Base-by-base conservation (phyloP, 2,329 filamentous ascomycete genomes). In the Cercospora sojina region DNA sequence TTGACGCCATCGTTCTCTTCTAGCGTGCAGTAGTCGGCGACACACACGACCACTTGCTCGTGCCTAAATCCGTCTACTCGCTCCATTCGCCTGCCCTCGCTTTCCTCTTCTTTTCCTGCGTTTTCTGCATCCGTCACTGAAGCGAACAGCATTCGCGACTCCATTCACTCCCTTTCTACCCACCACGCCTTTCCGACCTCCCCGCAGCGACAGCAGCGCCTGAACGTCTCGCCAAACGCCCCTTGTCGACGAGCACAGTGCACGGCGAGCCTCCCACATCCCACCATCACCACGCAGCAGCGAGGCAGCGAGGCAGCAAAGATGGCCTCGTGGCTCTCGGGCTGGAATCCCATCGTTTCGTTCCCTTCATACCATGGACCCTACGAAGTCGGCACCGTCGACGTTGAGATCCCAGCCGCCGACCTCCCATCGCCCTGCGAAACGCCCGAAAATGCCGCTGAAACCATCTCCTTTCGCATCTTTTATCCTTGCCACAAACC, bases 281-380 rank as follows among this genome's bases (percentile, higher is more conserved):
- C 29, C 29, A n/a, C 53, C 5, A 13, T 18, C 29, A 18, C 27
- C 10, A 57, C 53, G 18, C 53, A 13, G 13, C 20, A 53, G 29
- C 53, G 53, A 57, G 27, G 13, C 20, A 53, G 29, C 53, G 53
- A 57, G 27, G n/a, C 53, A 35, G 27, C 31, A 13, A 35, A 53
- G 12, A 63, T 63, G 60, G 27, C 59, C 32, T 55, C 72, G n/a
- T 79, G 78, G 72, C 74, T 83, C 51, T 77, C 78, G 41, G 76
- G 74, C 43, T 79, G 91, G 71, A 91, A 85, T 73, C 90, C 90
- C 0, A 81, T 92, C 4, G 91, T 91, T 1, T 78, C 83, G 1
- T 93, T 96, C 65, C 90, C 91, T 3, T 81, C 87, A 3, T 94
- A 93, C 75, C 88, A 89, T 0, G 92, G 91, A 0, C 90, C 90